Evolutionary conservation across 176 grass and related monocot species (phyloP).

Genomic region (Metroxylon sagu): DNA sequence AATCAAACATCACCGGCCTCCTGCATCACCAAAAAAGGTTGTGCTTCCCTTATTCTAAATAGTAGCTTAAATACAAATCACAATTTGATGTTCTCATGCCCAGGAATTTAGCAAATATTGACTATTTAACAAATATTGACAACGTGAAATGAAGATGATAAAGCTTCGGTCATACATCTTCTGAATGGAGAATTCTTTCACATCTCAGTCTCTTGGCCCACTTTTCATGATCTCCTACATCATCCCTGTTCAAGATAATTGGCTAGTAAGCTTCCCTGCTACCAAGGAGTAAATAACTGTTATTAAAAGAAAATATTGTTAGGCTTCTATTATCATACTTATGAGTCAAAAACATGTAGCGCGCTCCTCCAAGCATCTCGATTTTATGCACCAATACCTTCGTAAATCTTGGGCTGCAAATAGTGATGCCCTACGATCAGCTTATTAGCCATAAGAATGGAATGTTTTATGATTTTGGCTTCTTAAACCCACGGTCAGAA

Average conservation of each 20-base stretch:
- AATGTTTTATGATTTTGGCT: background rate
- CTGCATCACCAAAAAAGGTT: no score
- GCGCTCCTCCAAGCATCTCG: slow-evolving; percentile 58
- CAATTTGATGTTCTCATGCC: no score
- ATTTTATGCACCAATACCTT: slow-evolving; percentile 36
- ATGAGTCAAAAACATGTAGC: slow-evolving; percentile 86
- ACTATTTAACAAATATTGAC: no score
- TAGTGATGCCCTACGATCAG: background rate
- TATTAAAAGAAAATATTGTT: slow-evolving; percentile 13
- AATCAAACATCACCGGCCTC: no score
- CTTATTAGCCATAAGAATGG: background rate
- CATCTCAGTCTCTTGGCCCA: slow-evolving; percentile 57
- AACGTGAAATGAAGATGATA: background rate
- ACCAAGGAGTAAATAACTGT: slow-evolving; percentile 9
- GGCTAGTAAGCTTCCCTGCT: slow-evolving; percentile 2
- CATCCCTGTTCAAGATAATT: slow-evolving; percentile 43
- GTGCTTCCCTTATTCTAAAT: no score
- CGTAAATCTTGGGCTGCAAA: slow-evolving; percentile 63
- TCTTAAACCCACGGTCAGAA: no score
- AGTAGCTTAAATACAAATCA: no score
- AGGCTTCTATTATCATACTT: slow-evolving; percentile 31
- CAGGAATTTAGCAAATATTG: no score
- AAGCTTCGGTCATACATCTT: slow-evolving; percentile 46
- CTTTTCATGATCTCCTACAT: slow-evolving; percentile 77
- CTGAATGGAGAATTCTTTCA: slow-evolving; percentile 65